These are phyloP conservation scores for Sarocladium brachiariae DNA, from an alignment of 2,329 filamentous ascomycete species.

Conservation along the genomic window DNA sequence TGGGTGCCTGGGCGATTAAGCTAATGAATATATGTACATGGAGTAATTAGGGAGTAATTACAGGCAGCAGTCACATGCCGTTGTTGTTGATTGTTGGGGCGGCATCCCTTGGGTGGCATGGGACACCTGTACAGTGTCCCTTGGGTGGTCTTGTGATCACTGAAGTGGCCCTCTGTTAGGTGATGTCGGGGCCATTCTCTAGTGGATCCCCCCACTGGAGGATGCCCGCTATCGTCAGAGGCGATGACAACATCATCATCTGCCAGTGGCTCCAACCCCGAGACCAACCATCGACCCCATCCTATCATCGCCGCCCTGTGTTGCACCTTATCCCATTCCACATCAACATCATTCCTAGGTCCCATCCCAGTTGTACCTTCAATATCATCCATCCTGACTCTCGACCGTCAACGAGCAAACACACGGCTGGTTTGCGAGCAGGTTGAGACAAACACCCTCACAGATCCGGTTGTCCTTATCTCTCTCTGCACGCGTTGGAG, in stretches of 20 bases:
- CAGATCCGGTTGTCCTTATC: slow-evolving; percentile 3
- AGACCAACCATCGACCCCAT: not conserved
- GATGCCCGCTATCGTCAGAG: not conserved
- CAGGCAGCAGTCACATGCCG: slow-evolving; percentile 1
- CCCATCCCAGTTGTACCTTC: not conserved
- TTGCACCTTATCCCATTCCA: not conserved
- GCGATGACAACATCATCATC: slow-evolving; percentile 17
- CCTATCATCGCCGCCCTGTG: not conserved
- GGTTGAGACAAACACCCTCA: too few relatives aligned
- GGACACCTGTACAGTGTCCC: too few relatives aligned
- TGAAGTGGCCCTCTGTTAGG: too few relatives aligned
- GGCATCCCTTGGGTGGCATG: too few relatives aligned
- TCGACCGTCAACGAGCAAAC: not conserved
- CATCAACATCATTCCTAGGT: slow-evolving; percentile 1
- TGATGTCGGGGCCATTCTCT: too few relatives aligned
- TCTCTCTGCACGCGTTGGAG: not conserved
- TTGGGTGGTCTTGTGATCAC: too few relatives aligned
- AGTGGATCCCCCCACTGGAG: not conserved
- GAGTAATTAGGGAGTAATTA: too few relatives aligned
- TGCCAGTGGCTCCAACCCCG: slow-evolving; percentile 8
- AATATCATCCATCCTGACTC: not conserved
- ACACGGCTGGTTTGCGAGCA: too few relatives aligned
- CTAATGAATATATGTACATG: too few relatives aligned
- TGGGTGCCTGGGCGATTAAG: not conserved
- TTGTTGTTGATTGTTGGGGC: slow-evolving; percentile 7